phyloP scores from a whole-genome alignment of 2,329 filamentous ascomycete species.

The Chaetomium olivaceum region DNA sequence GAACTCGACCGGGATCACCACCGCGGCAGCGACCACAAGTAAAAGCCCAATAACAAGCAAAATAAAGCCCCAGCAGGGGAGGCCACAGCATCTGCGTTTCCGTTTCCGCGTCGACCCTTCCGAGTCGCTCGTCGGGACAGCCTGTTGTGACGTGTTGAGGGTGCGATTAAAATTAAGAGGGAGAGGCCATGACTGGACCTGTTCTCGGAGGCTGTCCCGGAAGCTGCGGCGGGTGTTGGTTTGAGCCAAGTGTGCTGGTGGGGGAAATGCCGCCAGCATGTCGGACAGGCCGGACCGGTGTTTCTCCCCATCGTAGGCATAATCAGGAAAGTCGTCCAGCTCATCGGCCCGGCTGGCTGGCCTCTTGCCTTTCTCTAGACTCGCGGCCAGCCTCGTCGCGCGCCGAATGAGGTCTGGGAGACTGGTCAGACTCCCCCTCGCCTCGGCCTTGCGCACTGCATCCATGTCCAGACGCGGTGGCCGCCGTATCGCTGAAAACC shows the following conservation, averaged over 20 bases:
- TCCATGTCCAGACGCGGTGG: slow-evolving; percentile 81
- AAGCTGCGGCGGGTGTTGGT: slow-evolving; percentile 40
- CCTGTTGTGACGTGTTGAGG: slow-evolving; percentile 29
- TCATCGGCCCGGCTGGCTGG: slow-evolving; percentile 61
- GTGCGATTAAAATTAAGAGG: slow-evolving; percentile 37
- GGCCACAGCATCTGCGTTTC: slow-evolving; percentile 74
- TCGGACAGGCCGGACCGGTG: slow-evolving; percentile 59
- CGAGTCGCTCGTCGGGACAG: slow-evolving; percentile 21
- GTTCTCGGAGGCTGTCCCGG: slow-evolving; percentile 50
- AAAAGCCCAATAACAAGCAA: slow-evolving; percentile 65
- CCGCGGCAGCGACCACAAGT: slow-evolving; percentile 73
- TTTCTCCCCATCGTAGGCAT: slow-evolving; percentile 42
- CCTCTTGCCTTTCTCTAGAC: slow-evolving; percentile 78
- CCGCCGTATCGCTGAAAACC: slow-evolving; percentile 57
- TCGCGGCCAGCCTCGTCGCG: slow-evolving; percentile 81
- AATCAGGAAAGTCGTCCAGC: slow-evolving; percentile 50
- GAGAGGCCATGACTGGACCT: slow-evolving; percentile 55
- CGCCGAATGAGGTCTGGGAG: slow-evolving; percentile 86
- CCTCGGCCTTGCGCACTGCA: slow-evolving; percentile 76
- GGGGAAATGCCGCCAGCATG: slow-evolving; percentile 66
- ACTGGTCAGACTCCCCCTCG: slow-evolving; percentile 86
- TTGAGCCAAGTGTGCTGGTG: slow-evolving; percentile 54
- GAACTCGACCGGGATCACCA: slow-evolving; percentile 73
- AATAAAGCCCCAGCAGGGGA: slow-evolving; percentile 78
- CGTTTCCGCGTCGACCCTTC: slow-evolving; percentile 34